phyloP scores from a whole-genome alignment of 345 rosid genomes.

The Eucalyptus erythrocorys region DNA sequence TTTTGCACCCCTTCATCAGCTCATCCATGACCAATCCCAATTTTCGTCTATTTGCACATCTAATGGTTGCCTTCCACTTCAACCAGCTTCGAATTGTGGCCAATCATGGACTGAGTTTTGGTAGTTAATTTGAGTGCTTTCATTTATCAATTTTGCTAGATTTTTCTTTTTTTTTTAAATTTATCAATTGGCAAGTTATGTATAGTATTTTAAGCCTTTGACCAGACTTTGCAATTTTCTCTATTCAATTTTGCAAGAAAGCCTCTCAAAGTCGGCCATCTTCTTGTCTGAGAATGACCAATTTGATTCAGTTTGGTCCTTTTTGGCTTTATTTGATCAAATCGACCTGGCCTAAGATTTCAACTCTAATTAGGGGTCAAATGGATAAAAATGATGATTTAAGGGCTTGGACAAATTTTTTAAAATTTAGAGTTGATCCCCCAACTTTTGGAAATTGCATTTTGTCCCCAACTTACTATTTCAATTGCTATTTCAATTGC shows the following conservation, averaged over 20 bases:
- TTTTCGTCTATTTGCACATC: neutral
- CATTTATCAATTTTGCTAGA: neutral
- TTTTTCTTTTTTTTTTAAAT: neutral
- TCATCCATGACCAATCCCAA: neutral
- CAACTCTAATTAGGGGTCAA: neutral
- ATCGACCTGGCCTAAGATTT: neutral
- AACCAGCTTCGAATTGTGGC: neutral
- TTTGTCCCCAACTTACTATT: neutral
- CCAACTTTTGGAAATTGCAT: neutral
- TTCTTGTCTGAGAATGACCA: neutral
- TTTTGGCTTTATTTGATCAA: neutral
- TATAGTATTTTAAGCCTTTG: neutral
- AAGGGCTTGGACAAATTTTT: neutral
- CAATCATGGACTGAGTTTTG: neutral
- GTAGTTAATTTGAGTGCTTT: neutral
- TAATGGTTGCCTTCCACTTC: neutral
- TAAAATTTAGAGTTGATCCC: neutral
- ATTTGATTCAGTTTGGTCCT: neutral
- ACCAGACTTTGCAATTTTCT: neutral
- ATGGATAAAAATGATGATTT: neutral
- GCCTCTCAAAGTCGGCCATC: neutral
- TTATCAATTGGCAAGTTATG: neutral
- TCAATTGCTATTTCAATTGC: neutral
- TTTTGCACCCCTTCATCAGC: neutral
- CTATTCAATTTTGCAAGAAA: neutral